Evolutionary conservation across 2,329 filamentous ascomycete genomes (phyloP).

Genomic region (Apiospora aurea): DNA sequence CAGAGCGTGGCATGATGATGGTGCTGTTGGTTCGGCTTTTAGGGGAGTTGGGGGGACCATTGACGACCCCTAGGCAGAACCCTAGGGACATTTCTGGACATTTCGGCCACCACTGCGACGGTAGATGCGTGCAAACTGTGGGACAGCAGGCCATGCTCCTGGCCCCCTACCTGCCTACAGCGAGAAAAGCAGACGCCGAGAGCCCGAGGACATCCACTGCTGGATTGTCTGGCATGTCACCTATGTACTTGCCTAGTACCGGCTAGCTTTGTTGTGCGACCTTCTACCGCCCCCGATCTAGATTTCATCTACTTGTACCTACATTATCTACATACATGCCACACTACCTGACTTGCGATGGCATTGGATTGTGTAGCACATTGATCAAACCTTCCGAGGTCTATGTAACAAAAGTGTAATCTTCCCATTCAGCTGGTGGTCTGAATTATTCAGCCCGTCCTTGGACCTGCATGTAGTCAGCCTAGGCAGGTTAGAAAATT

Average conservation of each 20-base stretch:
- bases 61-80: not conserved
- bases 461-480: not conserved
- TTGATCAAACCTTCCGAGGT: conserved; percentile 1
- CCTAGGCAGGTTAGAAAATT: not conserved
- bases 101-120: not conserved
- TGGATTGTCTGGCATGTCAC: not conserved
- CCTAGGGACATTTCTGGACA: not conserved
- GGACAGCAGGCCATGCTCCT: not conserved
- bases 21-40: conserved; percentile 11
- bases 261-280: conserved; percentile 1
- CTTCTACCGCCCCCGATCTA: not conserved
- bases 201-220: conserved; percentile 8
- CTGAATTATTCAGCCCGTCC: not conserved
- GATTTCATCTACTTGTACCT: conserved; percentile 7
- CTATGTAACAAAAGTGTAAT: not conserved
- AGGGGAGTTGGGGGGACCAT: conserved; percentile 28
- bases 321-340: not conserved
- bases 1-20: conserved; percentile 15
- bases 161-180: not conserved
- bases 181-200: conserved; percentile 16
- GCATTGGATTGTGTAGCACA: conserved; percentile 1
- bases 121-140: not conserved
- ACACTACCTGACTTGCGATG: not conserved
- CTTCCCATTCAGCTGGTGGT: not conserved
- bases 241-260: not conserved